Evolutionary conservation across 257 asterid genomes (phyloP).

Genomic region (Solanum virginianum): DNA sequence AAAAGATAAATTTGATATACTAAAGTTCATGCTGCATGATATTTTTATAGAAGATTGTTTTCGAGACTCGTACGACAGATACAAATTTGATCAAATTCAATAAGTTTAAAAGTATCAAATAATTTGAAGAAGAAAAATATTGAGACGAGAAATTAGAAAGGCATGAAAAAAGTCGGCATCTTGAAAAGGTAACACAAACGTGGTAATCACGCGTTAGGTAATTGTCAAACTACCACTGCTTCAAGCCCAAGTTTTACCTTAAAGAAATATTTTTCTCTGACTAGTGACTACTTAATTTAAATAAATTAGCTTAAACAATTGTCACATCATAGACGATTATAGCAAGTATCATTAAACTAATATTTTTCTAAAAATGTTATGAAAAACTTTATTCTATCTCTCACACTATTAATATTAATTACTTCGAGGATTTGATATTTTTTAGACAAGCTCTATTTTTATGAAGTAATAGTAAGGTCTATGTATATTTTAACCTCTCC

Average conservation of each 20-base stretch:
- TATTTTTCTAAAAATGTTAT: background rate
- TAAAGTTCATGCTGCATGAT: no score
- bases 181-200: background rate
- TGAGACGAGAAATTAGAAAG: no score
- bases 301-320: background rate
- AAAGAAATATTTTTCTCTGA: background rate
- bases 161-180: background rate
- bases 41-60: background rate
- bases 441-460: no score
- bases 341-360: background rate
- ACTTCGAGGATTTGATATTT: no score
- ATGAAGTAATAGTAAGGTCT: no score
- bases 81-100: background rate
- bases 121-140: background rate
- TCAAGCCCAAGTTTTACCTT: background rate
- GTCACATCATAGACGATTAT: background rate
- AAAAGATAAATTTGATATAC: no score
- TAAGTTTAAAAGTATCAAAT: background rate
- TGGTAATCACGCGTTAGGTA: background rate
- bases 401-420: background rate
- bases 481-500: no score
- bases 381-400: background rate
- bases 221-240: background rate
- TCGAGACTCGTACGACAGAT: background rate
- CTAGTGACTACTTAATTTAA: background rate